A percentile compares a stretch with the other conserved stretches of the same genome.
Conservation (phyloP, 2,329 filamentous ascomycete genomes). For the Xylariomycetidae sp. region DNA sequence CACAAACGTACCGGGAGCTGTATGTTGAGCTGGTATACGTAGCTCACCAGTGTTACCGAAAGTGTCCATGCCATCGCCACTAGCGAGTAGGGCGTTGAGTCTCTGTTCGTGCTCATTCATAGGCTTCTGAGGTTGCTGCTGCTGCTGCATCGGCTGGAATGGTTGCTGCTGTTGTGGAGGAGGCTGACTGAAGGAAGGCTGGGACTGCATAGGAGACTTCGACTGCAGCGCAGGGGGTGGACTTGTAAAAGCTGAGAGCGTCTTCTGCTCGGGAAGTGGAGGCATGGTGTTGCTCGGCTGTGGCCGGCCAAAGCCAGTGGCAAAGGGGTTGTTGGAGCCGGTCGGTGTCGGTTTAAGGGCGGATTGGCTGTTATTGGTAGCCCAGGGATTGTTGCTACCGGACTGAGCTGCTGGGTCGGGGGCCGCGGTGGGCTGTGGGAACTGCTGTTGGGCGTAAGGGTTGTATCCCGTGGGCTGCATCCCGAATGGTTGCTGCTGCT, state of each 20-base stretch:
- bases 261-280: constrained; percentile 73
- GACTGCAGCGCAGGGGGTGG: no score
- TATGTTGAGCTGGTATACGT: constrained; percentile 94
- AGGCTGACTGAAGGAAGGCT: constrained; percentile 41
- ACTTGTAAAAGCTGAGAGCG: constrained; percentile 50
- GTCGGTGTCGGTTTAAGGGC: constrained; percentile 78
- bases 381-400: constrained; percentile 94
- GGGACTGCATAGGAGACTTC: no score
- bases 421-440: constrained; percentile 36
- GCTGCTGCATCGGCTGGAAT: constrained; percentile 36
- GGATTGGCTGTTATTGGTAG: constrained; percentile 55
- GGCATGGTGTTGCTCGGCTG: constrained; percentile 52
- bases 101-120: constrained; percentile 63
- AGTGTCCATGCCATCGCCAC: constrained; percentile 91
- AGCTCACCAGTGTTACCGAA: constrained; percentile 97
- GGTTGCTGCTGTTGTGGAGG: constrained; percentile 21
- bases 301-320: constrained; percentile 62
- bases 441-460: constrained; percentile 48
- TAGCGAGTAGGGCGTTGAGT: constrained; percentile 81
- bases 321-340: constrained; percentile 97
- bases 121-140: constrained; percentile 48
- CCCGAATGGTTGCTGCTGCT: constrained; percentile 34
- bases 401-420: constrained; percentile 64
- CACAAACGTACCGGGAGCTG: constrained; percentile 90
- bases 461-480: constrained; percentile 51